These are phyloP conservation scores for Suillus fuscotomentosus DNA, from an alignment of 768 basidiomycete genomes.

Conservation along the genomic window DNA sequence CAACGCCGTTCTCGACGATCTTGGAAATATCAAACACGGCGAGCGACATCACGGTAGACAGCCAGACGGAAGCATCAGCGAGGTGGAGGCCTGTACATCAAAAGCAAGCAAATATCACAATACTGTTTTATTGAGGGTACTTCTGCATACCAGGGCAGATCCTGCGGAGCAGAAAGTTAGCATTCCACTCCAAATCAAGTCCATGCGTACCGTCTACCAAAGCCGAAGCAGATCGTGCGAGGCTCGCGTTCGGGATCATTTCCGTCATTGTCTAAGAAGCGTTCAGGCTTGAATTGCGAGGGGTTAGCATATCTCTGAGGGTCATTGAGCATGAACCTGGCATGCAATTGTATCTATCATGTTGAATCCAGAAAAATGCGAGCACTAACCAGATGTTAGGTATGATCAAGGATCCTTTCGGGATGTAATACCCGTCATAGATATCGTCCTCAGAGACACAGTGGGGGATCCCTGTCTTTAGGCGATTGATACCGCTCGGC, in stretches of 20 bases:
- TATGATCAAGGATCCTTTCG: slow-evolving; percentile 38
- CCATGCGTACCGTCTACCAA: slow-evolving; percentile 54
- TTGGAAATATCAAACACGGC: slow-evolving; percentile 42
- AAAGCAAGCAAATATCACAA: slow-evolving; percentile 8
- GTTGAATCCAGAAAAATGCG: slow-evolving; percentile 11
- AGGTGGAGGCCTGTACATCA: slow-evolving; percentile 40
- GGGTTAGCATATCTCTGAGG: slow-evolving; percentile 48
- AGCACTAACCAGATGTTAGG: slow-evolving; percentile 21
- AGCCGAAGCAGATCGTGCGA: slow-evolving; percentile 64
- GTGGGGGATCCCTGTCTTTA: slow-evolving; percentile 36
- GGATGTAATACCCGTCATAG: slow-evolving; percentile 61
- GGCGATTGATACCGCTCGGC: slow-evolving; percentile 26
- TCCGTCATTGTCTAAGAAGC: slow-evolving; percentile 45
- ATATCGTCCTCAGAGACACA: slow-evolving; percentile 56
- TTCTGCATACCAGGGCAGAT: slow-evolving; percentile 27
- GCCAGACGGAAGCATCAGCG: slow-evolving; percentile 43
- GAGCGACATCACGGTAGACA: slow-evolving; percentile 37
- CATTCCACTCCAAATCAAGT: slow-evolving; percentile 4
- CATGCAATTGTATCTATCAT: background rate
- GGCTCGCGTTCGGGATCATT: slow-evolving; percentile 53
- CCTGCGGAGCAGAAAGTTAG: slow-evolving; percentile 12
- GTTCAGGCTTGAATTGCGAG: slow-evolving; percentile 56
- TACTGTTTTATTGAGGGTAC: slow-evolving; percentile 10
- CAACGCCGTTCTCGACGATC: slow-evolving; percentile 35
- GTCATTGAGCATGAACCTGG: slow-evolving; percentile 32